phyloP scores from a whole-genome alignment of 345 rosid species.

The Linum usitatissimum region DNA sequence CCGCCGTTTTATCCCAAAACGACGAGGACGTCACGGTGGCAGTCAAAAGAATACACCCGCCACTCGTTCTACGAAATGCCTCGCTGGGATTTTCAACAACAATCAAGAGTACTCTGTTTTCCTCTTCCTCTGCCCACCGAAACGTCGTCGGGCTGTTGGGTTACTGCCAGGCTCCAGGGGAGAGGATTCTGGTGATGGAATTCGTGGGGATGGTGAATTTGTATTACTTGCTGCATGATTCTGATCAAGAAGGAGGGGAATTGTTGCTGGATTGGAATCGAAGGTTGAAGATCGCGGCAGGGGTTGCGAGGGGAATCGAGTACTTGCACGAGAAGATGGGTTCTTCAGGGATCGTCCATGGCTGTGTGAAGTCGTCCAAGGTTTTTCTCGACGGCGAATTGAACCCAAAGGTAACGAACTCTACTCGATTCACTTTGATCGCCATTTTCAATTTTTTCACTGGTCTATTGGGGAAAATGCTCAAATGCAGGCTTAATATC shows the following conservation, averaged over 20 bases:
- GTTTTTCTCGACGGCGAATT: constrained; percentile 40
- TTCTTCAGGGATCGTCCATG: constrained; percentile 47
- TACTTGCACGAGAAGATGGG: constrained; percentile 45
- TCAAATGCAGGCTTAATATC: too few relatives aligned
- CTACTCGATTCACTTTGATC: too few relatives aligned
- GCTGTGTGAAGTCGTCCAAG: constrained; percentile 56
- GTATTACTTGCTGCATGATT: constrained; percentile 42
- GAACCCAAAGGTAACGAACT: constrained; percentile 20
- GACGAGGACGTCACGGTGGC: not conserved
- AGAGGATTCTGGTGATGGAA: constrained; percentile 55
- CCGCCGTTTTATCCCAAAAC: not conserved
- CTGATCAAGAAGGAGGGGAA: constrained; percentile 31
- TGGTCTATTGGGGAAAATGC: too few relatives aligned
- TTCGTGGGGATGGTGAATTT: constrained; percentile 39
- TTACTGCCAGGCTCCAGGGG: constrained; percentile 76
- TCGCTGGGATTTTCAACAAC: constrained; percentile 39
- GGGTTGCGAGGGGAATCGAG: constrained; percentile 60
- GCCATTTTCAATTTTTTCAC: too few relatives aligned
- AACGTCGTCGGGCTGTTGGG: constrained; percentile 59
- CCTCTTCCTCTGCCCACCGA: constrained; percentile 66
- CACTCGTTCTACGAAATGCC: not conserved
- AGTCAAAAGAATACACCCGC: not conserved
- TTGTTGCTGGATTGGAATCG: constrained; percentile 49
- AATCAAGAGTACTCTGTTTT: constrained; percentile 34
- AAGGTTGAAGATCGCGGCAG: constrained; percentile 55